A percentile compares a stretch with the other conserved stretches of the same genome.
phyloP scores from a whole-genome alignment of 2,329 filamentous ascomycete genomes.

The Sarocladiaceae sp. region DNA sequence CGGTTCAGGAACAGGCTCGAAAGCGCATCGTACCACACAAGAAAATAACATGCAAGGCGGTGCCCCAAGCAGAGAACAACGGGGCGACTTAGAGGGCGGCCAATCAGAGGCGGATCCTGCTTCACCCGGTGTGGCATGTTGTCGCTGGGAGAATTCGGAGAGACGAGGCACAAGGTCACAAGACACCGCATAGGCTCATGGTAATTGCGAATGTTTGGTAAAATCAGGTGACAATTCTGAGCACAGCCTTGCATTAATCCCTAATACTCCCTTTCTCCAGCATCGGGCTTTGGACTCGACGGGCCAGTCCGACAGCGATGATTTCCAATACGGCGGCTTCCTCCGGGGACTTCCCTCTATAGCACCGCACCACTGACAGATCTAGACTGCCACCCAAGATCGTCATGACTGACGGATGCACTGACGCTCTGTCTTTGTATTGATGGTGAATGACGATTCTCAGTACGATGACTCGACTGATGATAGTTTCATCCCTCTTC shows the following conservation, averaged over 20 bases:
- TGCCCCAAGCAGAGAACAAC: too few relatives aligned
- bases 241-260: not conserved
- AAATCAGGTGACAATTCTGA: not conserved
- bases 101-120: slow-evolving; percentile 4
- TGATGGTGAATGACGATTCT: too few relatives aligned
- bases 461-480: too few relatives aligned
- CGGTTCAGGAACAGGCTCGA: not conserved
- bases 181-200: not conserved
- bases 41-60: too few relatives aligned
- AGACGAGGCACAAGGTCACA: not conserved
- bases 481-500: too few relatives aligned
- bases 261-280: not conserved
- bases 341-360: too few relatives aligned
- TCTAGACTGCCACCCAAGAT: too few relatives aligned
- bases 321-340: slow-evolving; percentile 1
- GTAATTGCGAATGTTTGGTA: not conserved
- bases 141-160: not conserved
- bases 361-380: not conserved
- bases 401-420: too few relatives aligned
- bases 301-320: slow-evolving; percentile 4
- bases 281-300: not conserved
- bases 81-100: not conserved
- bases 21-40: slow-evolving; percentile 4
- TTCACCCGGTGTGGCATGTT: slow-evolving; percentile 8
- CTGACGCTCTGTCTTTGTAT: too few relatives aligned